Evolutionary conservation across 768 basidiomycete species (phyloP), one percentile per base, ranked within the genome.

Genomic region (Dictyophora rubrovolvata): DNA sequence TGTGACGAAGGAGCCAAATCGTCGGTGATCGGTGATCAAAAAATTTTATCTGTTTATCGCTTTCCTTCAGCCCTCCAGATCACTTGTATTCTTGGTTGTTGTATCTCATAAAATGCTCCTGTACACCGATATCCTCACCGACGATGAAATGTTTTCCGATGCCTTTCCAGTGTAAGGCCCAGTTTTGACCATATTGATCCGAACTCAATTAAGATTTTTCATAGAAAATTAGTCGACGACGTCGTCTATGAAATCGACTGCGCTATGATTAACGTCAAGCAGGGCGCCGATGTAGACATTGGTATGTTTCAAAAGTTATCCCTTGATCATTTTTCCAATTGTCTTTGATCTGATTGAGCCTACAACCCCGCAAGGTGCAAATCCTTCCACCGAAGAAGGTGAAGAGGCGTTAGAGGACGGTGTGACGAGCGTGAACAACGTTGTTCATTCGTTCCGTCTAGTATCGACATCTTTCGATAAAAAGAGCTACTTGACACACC

Each of bases 81-180:
- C 42, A 46, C 36, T 9, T 56, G 21, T 37, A 23, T 50, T 28
- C 37, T 46, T 21, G 16, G 18, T 52, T 33, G 50, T 51, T n/a
- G 33, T 59, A 61, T 58, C 66, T 55, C 47, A 47, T 56, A 64
- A 74, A 60, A 90, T 93, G 91, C 70, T 90, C 72, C 73, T 93
- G 66, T 93, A 83, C 75, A 46, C 61, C 23, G 90, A 93, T 71
- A 69, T 88, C 60, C n/a, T 96, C 60, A 71, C 83, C 53, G 82
- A 72, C 49, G 92, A 95, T 68, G 94, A 97, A 77, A 87, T 97
- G 80, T 83, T 89, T 80, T 93, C 92, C 23, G 93, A 95, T 76
- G 93, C 93, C 64, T 97, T 86, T 78, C 84, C 85, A 18, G 17
- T 87, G 93, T 94, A 66, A 61, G 86, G 77, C 33, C 16, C 33